phyloP scores from a whole-genome alignment of 768 basidiomycete genomes.

The Tricholoma terreum region DNA sequence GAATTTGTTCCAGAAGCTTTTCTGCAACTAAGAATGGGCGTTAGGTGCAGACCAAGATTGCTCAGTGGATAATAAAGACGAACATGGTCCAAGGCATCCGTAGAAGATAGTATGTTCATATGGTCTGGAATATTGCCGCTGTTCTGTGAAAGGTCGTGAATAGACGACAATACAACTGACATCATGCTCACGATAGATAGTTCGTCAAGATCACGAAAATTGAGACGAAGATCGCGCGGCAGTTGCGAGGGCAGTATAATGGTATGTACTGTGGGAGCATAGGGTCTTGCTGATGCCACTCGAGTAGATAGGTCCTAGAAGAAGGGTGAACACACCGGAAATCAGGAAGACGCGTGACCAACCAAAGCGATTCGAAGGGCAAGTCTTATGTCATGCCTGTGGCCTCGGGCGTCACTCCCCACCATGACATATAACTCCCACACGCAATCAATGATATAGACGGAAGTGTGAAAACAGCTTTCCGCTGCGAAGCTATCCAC shows the following conservation, averaged over 20 bases:
- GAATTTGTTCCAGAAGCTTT: conserved; percentile 46
- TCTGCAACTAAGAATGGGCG: conserved; percentile 42
- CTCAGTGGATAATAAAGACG: conserved; percentile 18
- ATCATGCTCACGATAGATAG: conserved; percentile 46
- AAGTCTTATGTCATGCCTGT: conserved; percentile 56
- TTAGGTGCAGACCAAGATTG: not conserved
- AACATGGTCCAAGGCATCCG: conserved; percentile 62
- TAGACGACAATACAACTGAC: conserved; percentile 1
- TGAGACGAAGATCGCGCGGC: conserved; percentile 65
- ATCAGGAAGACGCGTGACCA: conserved; percentile 9
- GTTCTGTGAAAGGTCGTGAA: conserved; percentile 35
- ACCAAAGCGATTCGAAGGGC: conserved; percentile 61
- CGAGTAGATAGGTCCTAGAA: conserved; percentile 51
- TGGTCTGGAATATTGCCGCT: conserved; percentile 34
- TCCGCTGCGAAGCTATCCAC: conserved; percentile 44
- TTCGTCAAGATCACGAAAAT: conserved; percentile 71
- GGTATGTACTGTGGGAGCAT: conserved; percentile 70
- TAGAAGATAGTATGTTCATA: conserved; percentile 38
- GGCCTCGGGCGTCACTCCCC: conserved; percentile 59
- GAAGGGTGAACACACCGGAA: not conserved
- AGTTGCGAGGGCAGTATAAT: conserved; percentile 71
- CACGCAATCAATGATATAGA: conserved; percentile 70
- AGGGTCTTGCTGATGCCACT: conserved; percentile 57
- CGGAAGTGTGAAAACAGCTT: conserved; percentile 36
- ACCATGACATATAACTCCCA: conserved; percentile 82